Evolutionary conservation across 1,284 basidiomycete genomes (phyloP), one percentile per base, ranked within the genome.

Genomic region (Moniliella sp.): DNA sequence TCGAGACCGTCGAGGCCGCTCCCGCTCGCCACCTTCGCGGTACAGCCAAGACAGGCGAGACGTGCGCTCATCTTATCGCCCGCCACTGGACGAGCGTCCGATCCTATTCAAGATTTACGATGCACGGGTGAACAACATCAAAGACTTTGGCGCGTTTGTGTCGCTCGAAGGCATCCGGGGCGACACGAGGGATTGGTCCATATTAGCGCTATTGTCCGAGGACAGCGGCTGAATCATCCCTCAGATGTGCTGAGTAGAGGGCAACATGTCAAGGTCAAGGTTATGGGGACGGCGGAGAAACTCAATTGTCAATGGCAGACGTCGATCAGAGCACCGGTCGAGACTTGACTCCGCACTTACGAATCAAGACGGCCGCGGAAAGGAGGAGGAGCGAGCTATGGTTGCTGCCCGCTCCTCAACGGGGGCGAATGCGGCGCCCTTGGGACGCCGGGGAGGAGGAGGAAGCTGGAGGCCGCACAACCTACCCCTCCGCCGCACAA

Each of bases 141-240:
- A 81, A 60, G 88, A 97, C 45, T 97, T 94, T 61, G 88, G 88
- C 33, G 84, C 81, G 0, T 97, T 97, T 54, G 76, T 93, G 30
- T 70, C 71, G 16, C 63, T 97, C 3, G 83, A 94, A 44, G 88
- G 86, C 25, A 65, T 97, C 30, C 64, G 67, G 10, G 84, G 83
- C 9, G 69, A 25, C 74, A 71, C 9, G 88, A 97, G 68, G 84
- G 88, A 15, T 75, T 97, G 74, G 82, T 97, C 5, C 88, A 97
- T 58, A 75, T 97, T 37, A 81, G 81, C 28, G 81, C 78, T 40
- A 86, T 88, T 30, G 76, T 76, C 11, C 45, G 40, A 0, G 72
- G 72, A 4, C 31, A 35, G 10, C 74, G 88, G 28, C 74, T 81
- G 30, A 82, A 82, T 52, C 76, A 82, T 31, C 76, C 86, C 2